These are phyloP conservation scores for Arthrinium phaeospermum DNA, from an alignment of 2,329 filamentous ascomycete species.

Conservation along the genomic window DNA sequence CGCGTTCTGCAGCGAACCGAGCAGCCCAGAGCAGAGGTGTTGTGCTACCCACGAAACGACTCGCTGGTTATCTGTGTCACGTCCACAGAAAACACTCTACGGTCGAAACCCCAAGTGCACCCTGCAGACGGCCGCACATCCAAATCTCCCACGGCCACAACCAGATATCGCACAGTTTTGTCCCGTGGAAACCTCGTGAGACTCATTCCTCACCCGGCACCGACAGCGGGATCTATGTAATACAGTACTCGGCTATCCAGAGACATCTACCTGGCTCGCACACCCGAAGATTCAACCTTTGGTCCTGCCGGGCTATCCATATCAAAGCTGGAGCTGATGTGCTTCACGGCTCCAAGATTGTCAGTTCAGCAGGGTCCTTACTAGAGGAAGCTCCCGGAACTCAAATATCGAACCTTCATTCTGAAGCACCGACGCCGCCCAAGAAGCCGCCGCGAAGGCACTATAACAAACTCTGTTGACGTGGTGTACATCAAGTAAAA, in stretches of 20 bases:
- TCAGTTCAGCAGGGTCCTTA: constrained; percentile 29
- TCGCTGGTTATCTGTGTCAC: constrained; percentile 25
- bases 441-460: not conserved
- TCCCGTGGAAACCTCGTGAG: constrained; percentile 39
- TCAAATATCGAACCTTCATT: constrained; percentile 17
- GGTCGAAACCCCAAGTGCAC: constrained; percentile 26
- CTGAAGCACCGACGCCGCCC: not conserved
- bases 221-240: constrained; percentile 46
- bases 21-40: constrained; percentile 28
- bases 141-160: constrained; percentile 29
- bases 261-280: constrained; percentile 40
- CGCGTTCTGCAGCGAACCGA: constrained; percentile 35
- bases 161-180: constrained; percentile 35
- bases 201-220: constrained; percentile 40
- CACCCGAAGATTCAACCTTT: constrained; percentile 30
- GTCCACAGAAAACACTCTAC: constrained; percentile 22
- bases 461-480: not conserved
- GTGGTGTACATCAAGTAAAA: constrained; percentile 13
- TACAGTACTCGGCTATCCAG: constrained; percentile 46
- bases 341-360: constrained; percentile 36
- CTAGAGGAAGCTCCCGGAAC: constrained; percentile 28
- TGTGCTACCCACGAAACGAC: constrained; percentile 31
- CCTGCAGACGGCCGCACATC: constrained; percentile 29
- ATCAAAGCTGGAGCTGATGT: constrained; percentile 32
- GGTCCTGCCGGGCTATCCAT: constrained; percentile 12